Percentiles rank a stretch among this genome's conserved stretches.
Conservation (phyloP, 2,329 filamentous ascomycete genomes). For the Endocalyx cinctus region DNA sequence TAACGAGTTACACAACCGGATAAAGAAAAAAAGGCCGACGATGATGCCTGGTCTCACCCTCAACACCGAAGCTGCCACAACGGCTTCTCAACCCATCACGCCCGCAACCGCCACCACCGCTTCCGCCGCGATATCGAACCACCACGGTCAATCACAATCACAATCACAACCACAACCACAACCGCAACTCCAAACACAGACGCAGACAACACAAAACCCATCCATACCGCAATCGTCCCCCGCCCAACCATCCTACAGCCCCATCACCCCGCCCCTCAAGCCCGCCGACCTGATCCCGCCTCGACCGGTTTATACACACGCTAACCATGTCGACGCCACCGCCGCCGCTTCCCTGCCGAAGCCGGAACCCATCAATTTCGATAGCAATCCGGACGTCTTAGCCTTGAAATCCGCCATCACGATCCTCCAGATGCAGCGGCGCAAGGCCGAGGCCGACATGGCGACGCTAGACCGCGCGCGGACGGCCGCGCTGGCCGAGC, state of each 20-base stretch:
- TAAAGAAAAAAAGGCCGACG: too few relatives aligned
- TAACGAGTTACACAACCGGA: too few relatives aligned
- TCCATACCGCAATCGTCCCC: conserved; percentile 38
- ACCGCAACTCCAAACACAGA: conserved; percentile 1
- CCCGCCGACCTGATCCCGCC: conserved; percentile 30
- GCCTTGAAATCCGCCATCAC: conserved; percentile 82
- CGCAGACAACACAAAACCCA: conserved; percentile 6
- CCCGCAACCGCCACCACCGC: neutral
- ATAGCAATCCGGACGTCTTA: conserved; percentile 76
- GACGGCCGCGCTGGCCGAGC: conserved; percentile 63
- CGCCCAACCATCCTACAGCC: conserved; percentile 46
- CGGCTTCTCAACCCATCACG: conserved; percentile 3
- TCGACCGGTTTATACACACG: conserved; percentile 21
- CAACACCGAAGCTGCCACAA: conserved; percentile 18
- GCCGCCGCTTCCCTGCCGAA: conserved; percentile 34
- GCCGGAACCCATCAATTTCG: conserved; percentile 52
- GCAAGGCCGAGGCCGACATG: conserved; percentile 73
- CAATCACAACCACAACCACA: conserved; percentile 2
- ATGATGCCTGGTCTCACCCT: conserved; percentile 26
- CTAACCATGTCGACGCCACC: conserved; percentile 14
- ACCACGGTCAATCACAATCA: neutral
- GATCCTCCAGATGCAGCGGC: conserved; percentile 79
- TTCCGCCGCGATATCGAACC: neutral
- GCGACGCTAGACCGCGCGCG: conserved; percentile 65
- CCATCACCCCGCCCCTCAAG: conserved; percentile 47